A percentile compares a stretch with the other conserved stretches of the same genome.
These are phyloP conservation scores for Curvularia hawaiiensis DNA, from an alignment of 2,329 filamentous ascomycete species.

Conservation along the genomic window DNA sequence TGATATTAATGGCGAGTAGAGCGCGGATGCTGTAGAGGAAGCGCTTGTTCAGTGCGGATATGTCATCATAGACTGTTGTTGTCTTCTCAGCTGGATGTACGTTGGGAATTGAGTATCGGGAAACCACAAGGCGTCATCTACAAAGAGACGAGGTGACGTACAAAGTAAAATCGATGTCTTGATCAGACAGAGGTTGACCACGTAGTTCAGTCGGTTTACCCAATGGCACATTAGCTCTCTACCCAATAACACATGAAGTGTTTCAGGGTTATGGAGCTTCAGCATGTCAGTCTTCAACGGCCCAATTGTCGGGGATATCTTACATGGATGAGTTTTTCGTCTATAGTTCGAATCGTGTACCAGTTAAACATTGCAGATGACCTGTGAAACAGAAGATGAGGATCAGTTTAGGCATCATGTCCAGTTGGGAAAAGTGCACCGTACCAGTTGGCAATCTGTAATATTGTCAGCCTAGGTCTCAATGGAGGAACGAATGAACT, in stretches of 20 bases:
- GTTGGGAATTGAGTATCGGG: not conserved
- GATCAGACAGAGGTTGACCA: slow-evolving; percentile 37
- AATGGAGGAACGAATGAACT: slow-evolving; percentile 4
- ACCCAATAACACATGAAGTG: slow-evolving; percentile 15
- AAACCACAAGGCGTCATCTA: not conserved
- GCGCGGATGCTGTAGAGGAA: slow-evolving; percentile 32
- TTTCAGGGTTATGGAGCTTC: slow-evolving; percentile 4
- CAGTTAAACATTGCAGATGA: slow-evolving; percentile 33
- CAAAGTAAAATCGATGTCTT: slow-evolving; percentile 41
- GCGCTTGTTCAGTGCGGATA: slow-evolving; percentile 33
- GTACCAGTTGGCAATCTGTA: slow-evolving; percentile 36
- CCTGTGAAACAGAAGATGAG: slow-evolving; percentile 8
- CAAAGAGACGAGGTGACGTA: slow-evolving; percentile 4
- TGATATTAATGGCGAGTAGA: slow-evolving; percentile 29
- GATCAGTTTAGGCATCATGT: not conserved
- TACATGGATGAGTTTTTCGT: slow-evolving; percentile 29
- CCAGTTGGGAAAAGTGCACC: not conserved
- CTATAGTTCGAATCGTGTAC: slow-evolving; percentile 32
- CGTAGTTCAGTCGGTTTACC: slow-evolving; percentile 39
- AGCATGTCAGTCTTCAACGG: not conserved
- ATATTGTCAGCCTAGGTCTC: slow-evolving; percentile 15
- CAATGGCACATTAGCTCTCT: slow-evolving; percentile 29
- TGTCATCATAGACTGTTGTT: slow-evolving; percentile 35
- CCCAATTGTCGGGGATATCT: not conserved
- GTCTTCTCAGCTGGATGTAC: slow-evolving; percentile 3